Evolutionary conservation across 1,139 yeast species (phyloP), one percentile per base, ranked within the genome.

Genomic region (Lodderomyces parapsilosis): DNA sequence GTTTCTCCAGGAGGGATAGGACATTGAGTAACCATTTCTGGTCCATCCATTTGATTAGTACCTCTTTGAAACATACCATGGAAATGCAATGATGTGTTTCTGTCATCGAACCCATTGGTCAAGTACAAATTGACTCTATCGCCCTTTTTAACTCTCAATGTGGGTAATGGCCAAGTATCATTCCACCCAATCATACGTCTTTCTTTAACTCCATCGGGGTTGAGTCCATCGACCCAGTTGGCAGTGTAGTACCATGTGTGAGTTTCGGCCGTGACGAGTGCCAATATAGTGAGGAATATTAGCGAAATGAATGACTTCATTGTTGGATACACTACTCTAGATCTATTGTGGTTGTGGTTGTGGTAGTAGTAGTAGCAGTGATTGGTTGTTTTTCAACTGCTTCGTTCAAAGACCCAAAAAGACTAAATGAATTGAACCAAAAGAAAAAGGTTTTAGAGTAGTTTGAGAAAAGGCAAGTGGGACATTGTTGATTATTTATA

Each of bases 1-100:
- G 86, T 73, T 44, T 72, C 75, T 25, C 85, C 85, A 15, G 86
- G 83, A 34, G 82, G 76, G 45, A 86, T 80, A 23, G 93, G 91
- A 62, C 93, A 86, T 61, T 85, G 93, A 8, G 89, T 81, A 31
- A 85, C 81, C 74, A 78, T 75, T 55, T 82, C 83, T 2, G 93
- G 89, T 5, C 94, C 94, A 60, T 86, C 94, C 87, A 82, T 83
- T 57, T 76, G 79, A 49, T 65, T 70, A 1, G 76, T 62, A 9
- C 80, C 81, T 31, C 75, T 73, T 66, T 81, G 86, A 62, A 81
- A 81, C 48, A 86, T 59, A 8, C 94, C 94, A 52, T 86, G 94
- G 75, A 85, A 83, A 63, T 86, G 94, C 42, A 86, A 62, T 6
- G 89, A 78, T 3, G 91, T 81, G 53, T 80, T 74, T 35, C 65